Evolutionary conservation across 2,329 filamentous ascomycete species (phyloP), one percentile per base, ranked within the genome.

Genomic region (Bimuria novae-zelandiae): DNA sequence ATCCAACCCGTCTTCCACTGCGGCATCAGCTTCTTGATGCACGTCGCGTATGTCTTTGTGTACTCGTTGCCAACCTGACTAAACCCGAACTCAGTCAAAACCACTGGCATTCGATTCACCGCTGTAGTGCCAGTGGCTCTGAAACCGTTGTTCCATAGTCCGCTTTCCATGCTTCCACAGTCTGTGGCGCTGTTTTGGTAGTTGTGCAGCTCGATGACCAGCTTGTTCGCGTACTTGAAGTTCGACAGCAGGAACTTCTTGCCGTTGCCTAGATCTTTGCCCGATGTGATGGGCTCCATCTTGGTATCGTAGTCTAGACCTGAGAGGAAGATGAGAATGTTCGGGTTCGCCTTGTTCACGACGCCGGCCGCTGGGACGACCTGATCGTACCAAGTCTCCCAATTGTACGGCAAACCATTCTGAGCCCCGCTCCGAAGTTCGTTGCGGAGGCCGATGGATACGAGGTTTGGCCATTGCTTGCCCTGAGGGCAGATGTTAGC

Each of bases 121-220:
- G 74, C 71, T 4, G 67, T 62, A 0, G 71, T 54, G 56, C 78
- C 74, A 69, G 82, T 75, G 1, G 82, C 81, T 59, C 80, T 74
- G 73, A 84, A 86, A 0, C 83, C 84, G 52, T 78, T 76, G 47
- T 73, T 74, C 67, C 79, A 77, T 5, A 85, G 70, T 16, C 77
- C 77, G 44, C 71, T 67, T 55, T 76, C 69, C 11, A 85, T 75
- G 7, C 70, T 71, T 7, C 66, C 64, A 66, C 84, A 86, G 61
- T 73, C 77, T 0, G 67, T 75, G 3, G 78, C 77, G n/a, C 67
- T 63, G 58, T 77, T 83, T 54, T 83, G 75, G 67, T 86, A 86
- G 71, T 84, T 85, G 75, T 86, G 84, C 8, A 86, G 73, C 67
- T 86, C 84, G 2, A 85, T 75, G 7, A 84, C 82, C 0, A 85